Base-by-base conservation (phyloP, 345 rosid species). In the Hibiscus syriacus region DNA sequence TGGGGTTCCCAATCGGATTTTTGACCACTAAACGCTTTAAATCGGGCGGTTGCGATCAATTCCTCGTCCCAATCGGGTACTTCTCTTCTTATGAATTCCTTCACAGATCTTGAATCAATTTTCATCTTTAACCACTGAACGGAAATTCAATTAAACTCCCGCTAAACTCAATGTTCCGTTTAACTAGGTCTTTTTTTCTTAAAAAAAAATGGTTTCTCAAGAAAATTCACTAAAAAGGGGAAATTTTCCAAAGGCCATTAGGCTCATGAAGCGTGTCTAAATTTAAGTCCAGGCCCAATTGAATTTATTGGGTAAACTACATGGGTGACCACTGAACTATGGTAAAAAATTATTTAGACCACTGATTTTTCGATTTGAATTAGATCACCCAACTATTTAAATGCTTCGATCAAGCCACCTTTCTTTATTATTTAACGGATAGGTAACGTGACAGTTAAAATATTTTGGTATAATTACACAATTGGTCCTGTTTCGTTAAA, bases 11-110 rank as follows among this genome's bases (percentile, higher is more conserved):
- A 93, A 69, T 93, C 97, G 66, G 87, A 81, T 81, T 89, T 90
- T 69, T 90, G 97, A 2, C 97, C 98, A 64, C 90, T 87, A 60
- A 93, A 93, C 5, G 91, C 96, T 71, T 93, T 90, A 84, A 87
- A 93, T 41, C 97, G 82, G 34, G 97, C 92, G 20, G 74, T 84
- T 49, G 96, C 80, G 14, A 80, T 75, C 8, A 82, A 78, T 39
- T 90, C 94, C 43, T 90, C 92, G 73, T 86, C 96, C 97, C 96
- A 90, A 73, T 90, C 92, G 23, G 87, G 80, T 25, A 89, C 88
- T 80, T 93, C 88, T 62, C 76, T 70, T 56, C 76, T 71, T 66
- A 89, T 70, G 70, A 86, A 86, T 59, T 89, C 88, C 48, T 55
- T 77, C 46, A 80, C 77, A 4, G 79, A 62, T 12, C 53, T 74